Conservation (phyloP, 768 basidiomycete species). For the Agrocybe praecox region DNA sequence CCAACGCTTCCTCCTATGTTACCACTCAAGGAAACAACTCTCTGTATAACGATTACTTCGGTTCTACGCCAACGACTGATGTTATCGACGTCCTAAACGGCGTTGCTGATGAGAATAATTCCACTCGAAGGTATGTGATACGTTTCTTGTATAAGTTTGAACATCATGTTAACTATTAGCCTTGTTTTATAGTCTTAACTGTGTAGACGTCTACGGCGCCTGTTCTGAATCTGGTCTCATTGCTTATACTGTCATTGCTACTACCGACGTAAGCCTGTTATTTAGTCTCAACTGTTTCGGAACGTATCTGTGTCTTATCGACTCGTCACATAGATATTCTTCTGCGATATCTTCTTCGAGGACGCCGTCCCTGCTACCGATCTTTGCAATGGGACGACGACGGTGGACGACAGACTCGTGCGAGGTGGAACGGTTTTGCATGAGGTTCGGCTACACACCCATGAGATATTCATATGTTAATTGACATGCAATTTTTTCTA, state of each 20-base stretch:
- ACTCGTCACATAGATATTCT: slow-evolving; percentile 39
- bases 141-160: neutral
- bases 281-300: too few species aligned
- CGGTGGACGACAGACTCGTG: slow-evolving; percentile 44
- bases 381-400: slow-evolving; percentile 42
- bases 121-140: slow-evolving; percentile 34
- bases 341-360: slow-evolving; percentile 48
- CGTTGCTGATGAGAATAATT: slow-evolving; percentile 42
- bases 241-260: slow-evolving; percentile 45
- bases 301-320: neutral
- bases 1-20: slow-evolving; percentile 34
- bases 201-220: slow-evolving; percentile 37
- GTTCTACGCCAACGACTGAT: slow-evolving; percentile 33
- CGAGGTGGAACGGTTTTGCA: slow-evolving; percentile 51
- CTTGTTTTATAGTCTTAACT: slow-evolving; percentile 34
- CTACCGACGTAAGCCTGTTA: slow-evolving; percentile 39
- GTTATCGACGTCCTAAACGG: slow-evolving; percentile 36
- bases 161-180: neutral
- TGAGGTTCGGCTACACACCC: slow-evolving; percentile 29
- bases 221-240: slow-evolving; percentile 40
- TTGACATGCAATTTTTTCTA: slow-evolving; percentile 9
- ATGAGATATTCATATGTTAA: neutral
- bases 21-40: slow-evolving; percentile 34
- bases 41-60: slow-evolving; percentile 43
- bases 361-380: slow-evolving; percentile 35